Evolutionary conservation across 225 moss, liverwort and hornwort genomes (phyloP).

Genomic region (Bryoerythrophyllum caledonicum): DNA sequence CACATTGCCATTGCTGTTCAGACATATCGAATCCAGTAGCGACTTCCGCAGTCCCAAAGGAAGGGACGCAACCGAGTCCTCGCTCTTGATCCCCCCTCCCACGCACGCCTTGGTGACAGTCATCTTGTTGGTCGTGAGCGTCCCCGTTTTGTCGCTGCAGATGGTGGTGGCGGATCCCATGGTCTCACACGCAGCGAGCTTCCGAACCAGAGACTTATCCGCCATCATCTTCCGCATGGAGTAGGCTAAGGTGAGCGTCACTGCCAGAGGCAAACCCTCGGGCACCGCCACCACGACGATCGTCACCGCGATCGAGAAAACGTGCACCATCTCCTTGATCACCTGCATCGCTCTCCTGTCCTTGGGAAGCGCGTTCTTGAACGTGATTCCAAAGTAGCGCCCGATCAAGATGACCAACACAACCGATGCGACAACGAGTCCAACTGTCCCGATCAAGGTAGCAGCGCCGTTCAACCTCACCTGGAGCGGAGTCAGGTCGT

Average conservation of each 20-base stretch:
- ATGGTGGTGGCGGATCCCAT: slow-evolving; percentile 67
- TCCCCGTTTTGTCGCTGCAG: slow-evolving; percentile 58
- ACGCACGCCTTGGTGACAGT: slow-evolving; percentile 27
- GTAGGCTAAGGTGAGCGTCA: slow-evolving; percentile 47
- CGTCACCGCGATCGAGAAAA: slow-evolving; percentile 51
- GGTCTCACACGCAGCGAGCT: slow-evolving; percentile 56
- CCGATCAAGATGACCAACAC: slow-evolving; percentile 62
- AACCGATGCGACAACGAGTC: slow-evolving; percentile 67
- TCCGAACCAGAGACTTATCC: slow-evolving; percentile 49
- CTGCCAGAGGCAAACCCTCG: slow-evolving; percentile 49
- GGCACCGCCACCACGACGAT: slow-evolving; percentile 64
- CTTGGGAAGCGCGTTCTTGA: slow-evolving; percentile 15
- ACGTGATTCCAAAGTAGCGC: slow-evolving; percentile 52
- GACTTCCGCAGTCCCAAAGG: slow-evolving; percentile 9
- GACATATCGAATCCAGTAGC: slow-evolving; percentile 32
- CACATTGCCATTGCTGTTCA: slow-evolving; percentile 50
- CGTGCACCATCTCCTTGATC: slow-evolving; percentile 35
- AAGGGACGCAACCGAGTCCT: slow-evolving; percentile 6
- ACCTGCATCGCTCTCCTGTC: slow-evolving; percentile 34
- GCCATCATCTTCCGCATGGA: slow-evolving; percentile 65
- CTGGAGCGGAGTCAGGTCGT: slow-evolving; percentile 86
- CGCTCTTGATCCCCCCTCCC: slow-evolving; percentile 25
- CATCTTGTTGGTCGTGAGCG: slow-evolving; percentile 49
- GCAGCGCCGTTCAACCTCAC: slow-evolving; percentile 86
- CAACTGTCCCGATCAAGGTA: slow-evolving; percentile 85